Percentiles rank a stretch among this genome's conserved stretches.
phyloP scores from a whole-genome alignment of 331 rosid species.

The Malus hybrid region DNA sequence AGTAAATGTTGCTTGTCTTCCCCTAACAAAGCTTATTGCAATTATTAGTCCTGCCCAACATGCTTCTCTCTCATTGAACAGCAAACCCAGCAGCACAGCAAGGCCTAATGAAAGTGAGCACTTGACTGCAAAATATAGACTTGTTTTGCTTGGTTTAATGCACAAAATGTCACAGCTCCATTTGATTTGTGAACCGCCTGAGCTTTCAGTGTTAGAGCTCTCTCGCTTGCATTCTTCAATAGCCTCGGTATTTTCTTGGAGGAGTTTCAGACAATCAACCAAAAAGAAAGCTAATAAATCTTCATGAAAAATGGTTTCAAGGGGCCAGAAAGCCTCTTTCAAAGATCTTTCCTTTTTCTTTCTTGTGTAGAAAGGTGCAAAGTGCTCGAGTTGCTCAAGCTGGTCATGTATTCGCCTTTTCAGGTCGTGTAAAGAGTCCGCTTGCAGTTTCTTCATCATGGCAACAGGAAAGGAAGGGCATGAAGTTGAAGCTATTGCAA shows the following conservation, averaged over 20 bases:
- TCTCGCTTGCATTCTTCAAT: slow-evolving; percentile 13
- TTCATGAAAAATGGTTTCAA: slow-evolving; percentile 22
- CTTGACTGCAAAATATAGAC: slow-evolving; percentile 35
- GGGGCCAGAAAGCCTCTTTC: background rate
- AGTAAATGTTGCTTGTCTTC: slow-evolving; percentile 58
- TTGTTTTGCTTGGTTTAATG: slow-evolving; percentile 29
- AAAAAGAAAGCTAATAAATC: slow-evolving; percentile 49
- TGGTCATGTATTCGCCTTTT: slow-evolving; percentile 25
- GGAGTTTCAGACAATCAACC: slow-evolving; percentile 44
- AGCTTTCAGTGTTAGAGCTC: slow-evolving; percentile 1
- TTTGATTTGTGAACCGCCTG: background rate
- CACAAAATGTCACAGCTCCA: slow-evolving; percentile 1
- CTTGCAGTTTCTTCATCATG: slow-evolving; percentile 18
- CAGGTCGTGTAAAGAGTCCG: slow-evolving; percentile 17
- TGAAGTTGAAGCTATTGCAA: slow-evolving; percentile 40
- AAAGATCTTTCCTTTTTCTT: slow-evolving; percentile 16
- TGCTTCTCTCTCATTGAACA: slow-evolving; percentile 26
- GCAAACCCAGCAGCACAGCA: slow-evolving; percentile 33
- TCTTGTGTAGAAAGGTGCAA: slow-evolving; percentile 22
- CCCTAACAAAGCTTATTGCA: slow-evolving; percentile 49
- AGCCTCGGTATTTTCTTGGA: slow-evolving; percentile 18
- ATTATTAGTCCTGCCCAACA: slow-evolving; percentile 54
- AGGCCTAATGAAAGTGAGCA: slow-evolving; percentile 29
- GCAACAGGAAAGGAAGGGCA: slow-evolving; percentile 35
- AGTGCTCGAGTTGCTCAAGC: slow-evolving; percentile 29